These are phyloP conservation scores for Trapa bicornis DNA, from an alignment of 345 rosid species.

Conservation along the genomic window DNA sequence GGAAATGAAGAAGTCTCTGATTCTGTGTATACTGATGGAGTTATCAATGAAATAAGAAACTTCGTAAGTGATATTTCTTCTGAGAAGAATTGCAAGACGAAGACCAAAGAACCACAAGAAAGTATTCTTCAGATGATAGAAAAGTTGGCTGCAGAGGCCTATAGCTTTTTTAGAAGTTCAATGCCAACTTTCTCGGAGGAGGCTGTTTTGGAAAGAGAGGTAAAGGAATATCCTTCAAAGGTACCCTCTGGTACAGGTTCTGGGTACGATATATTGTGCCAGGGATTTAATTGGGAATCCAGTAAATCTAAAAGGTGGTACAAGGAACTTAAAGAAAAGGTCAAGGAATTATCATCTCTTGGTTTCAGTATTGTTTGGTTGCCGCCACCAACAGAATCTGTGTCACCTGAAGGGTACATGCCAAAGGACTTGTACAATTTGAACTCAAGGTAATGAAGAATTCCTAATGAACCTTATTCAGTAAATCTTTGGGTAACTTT, in stretches of 20 bases:
- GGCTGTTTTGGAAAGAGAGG: constrained; percentile 30
- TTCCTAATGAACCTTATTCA: neutral
- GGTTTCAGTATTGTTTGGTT: constrained; percentile 88
- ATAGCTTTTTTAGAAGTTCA: constrained; percentile 77
- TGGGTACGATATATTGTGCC: constrained; percentile 82
- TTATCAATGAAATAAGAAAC: constrained; percentile 69
- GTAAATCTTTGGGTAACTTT: neutral
- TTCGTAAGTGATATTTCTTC: constrained; percentile 57
- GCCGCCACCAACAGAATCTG: constrained; percentile 96
- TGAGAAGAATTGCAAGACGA: constrained; percentile 35
- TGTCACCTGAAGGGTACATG: constrained; percentile 99
- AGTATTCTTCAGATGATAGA: constrained; percentile 87
- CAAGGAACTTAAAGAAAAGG: constrained; percentile 58
- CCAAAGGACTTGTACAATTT: constrained; percentile 82
- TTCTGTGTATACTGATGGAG: constrained; percentile 38
- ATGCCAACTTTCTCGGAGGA: constrained; percentile 48
- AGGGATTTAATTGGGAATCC: constrained; percentile 98
- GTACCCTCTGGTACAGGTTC: constrained; percentile 69
- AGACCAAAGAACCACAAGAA: constrained; percentile 65
- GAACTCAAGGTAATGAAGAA: constrained; percentile 56
- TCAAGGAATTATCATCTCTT: constrained; percentile 51
- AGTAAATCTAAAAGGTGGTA: constrained; percentile 85
- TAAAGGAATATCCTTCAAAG: constrained; percentile 26
- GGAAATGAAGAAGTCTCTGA: constrained; percentile 34
- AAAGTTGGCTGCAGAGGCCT: constrained; percentile 96